Evolutionary conservation across 1,284 basidiomycete genomes (phyloP).

Genomic region (Ustilago cynodontis): DNA sequence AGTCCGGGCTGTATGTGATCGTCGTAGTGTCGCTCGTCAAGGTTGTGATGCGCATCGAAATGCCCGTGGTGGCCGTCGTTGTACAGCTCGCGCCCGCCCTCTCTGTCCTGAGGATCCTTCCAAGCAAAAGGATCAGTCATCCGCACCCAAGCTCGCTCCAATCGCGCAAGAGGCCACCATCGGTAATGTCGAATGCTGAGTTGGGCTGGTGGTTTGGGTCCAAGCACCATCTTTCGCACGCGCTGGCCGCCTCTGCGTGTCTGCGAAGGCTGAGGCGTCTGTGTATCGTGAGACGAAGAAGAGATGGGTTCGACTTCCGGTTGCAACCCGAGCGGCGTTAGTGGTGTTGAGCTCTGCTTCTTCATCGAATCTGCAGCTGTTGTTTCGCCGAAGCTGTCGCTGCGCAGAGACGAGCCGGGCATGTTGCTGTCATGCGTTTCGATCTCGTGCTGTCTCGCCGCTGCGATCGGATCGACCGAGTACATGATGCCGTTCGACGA

Average conservation of each 20-base stretch:
- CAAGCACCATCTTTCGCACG: conserved; percentile 30
- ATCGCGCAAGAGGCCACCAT: conserved; percentile 62
- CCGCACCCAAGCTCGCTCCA: conserved; percentile 52
- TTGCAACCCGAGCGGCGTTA: conserved; percentile 26
- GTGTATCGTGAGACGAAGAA: conserved; percentile 1
- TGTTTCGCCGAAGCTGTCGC: conserved; percentile 10
- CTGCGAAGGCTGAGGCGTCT: neutral
- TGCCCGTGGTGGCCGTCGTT: neutral
- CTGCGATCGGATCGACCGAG: conserved; percentile 21
- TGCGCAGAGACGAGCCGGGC: conserved; percentile 8
- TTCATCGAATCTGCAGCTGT: conserved; percentile 13
- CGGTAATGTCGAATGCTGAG: conserved; percentile 55
- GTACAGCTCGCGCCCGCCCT: neutral
- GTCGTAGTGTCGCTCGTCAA: conserved; percentile 4
- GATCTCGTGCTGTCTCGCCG: conserved; percentile 7
- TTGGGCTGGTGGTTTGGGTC: conserved; percentile 37
- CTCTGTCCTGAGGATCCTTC: conserved; percentile 34
- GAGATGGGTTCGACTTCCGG: conserved; percentile 32
- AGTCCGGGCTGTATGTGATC: conserved; percentile 17
- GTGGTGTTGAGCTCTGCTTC: conserved; percentile 12
- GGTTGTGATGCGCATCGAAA: conserved; percentile 4
- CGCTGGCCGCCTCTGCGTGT: neutral
- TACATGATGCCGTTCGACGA: conserved; percentile 26
- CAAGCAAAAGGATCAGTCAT: conserved; percentile 50
- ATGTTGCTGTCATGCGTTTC: conserved; percentile 16